These are phyloP conservation scores for Hemisphaericaspora xylofermentans DNA, from an alignment of 1,139 yeast species.

Conservation along the genomic window DNA sequence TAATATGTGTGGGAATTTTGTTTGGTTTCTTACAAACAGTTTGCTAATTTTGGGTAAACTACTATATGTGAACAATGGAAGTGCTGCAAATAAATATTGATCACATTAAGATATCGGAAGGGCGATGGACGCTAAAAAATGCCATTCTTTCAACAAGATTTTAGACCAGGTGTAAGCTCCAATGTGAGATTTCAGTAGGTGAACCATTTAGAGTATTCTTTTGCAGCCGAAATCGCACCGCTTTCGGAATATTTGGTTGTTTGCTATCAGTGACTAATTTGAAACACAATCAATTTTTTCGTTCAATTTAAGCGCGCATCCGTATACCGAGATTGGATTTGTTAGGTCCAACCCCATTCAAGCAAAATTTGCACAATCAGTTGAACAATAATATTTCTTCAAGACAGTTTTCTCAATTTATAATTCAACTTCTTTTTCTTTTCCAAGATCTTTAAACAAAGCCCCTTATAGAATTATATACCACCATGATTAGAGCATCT, in stretches of 20 bases:
- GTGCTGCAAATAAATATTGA: no score
- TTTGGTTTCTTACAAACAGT: no score
- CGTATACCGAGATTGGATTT: background rate
- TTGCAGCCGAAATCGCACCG: background rate
- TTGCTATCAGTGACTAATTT: background rate
- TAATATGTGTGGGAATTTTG: no score
- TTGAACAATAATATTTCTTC: no score
- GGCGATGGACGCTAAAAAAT: no score
- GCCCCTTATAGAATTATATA: background rate
- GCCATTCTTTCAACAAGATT: no score
- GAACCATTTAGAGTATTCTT: background rate
- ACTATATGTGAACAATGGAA: no score
- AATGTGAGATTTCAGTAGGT: background rate
- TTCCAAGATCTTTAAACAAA: background rate
- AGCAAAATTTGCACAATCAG: no score
- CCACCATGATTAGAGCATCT: constrained; percentile 17
- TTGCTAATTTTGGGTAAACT: no score
- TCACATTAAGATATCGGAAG: no score
- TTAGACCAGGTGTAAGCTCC: background rate
- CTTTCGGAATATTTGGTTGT: background rate
- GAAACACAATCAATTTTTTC: background rate
- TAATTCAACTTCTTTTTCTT: background rate
- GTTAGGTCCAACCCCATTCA: background rate
- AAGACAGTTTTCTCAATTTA: no score
- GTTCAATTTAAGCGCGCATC: background rate